phyloP scores from a whole-genome alignment of 2,329 filamentous ascomycete species.

The Fusarium sp. region DNA sequence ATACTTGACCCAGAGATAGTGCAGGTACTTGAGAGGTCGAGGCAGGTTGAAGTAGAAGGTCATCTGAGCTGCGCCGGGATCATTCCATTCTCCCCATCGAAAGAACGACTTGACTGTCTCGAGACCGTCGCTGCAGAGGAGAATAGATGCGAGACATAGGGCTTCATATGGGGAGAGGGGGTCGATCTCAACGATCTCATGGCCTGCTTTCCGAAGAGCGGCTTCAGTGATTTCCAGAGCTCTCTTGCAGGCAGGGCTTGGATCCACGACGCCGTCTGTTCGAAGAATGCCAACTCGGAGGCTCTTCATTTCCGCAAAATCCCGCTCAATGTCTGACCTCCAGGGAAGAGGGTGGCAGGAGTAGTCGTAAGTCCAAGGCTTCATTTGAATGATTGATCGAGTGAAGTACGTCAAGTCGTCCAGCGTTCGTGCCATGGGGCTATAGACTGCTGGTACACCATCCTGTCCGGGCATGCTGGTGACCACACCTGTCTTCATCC shows the following conservation, averaged over 20 bases:
- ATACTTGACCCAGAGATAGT: slow-evolving; percentile 92
- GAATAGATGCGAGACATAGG: slow-evolving; percentile 79
- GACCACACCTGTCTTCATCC: slow-evolving; percentile 85
- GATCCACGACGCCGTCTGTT: slow-evolving; percentile 86
- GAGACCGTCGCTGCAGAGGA: slow-evolving; percentile 88
- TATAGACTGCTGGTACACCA: slow-evolving; percentile 88
- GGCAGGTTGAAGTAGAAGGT: slow-evolving; percentile 79
- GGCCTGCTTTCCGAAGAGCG: slow-evolving; percentile 78
- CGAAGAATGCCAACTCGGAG: slow-evolving; percentile 82
- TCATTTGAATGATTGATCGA: slow-evolving; percentile 79
- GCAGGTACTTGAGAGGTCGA: slow-evolving; percentile 81
- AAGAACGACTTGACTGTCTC: slow-evolving; percentile 83
- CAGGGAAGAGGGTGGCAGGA: slow-evolving; percentile 88
- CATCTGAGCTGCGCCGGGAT: slow-evolving; percentile 82
- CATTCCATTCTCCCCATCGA: slow-evolving; percentile 81
- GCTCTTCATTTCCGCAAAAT: slow-evolving; percentile 70
- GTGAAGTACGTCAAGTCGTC: slow-evolving; percentile 89
- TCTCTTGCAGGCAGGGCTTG: slow-evolving; percentile 84
- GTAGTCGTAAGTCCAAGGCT: slow-evolving; percentile 91
- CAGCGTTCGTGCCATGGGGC: slow-evolving; percentile 90
- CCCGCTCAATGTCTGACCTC: slow-evolving; percentile 71
- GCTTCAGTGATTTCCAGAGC: slow-evolving; percentile 78
- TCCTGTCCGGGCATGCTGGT: slow-evolving; percentile 96
- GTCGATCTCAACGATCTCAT: slow-evolving; percentile 75
- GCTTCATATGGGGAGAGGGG: slow-evolving; percentile 81